Percentiles rank a stretch among this genome's conserved stretches.
Conservation (phyloP, 2,329 filamentous ascomycete genomes). For the Nothopassalora personata region DNA sequence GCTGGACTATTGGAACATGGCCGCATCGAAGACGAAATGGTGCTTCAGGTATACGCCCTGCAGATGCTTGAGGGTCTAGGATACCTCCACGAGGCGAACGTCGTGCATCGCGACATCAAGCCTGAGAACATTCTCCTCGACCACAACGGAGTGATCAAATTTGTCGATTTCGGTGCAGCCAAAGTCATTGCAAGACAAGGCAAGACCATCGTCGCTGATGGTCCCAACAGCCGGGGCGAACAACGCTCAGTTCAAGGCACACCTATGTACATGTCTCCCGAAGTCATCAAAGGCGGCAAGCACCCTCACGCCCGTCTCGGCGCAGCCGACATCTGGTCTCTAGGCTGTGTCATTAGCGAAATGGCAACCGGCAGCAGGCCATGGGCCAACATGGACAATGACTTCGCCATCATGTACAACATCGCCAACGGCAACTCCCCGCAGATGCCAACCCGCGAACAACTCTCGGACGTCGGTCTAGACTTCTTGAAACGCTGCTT, state of each 20-base stretch:
- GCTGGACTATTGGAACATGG: slow-evolving; percentile 88
- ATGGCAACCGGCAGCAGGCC: slow-evolving; percentile 94
- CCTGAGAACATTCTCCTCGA: slow-evolving; percentile 95
- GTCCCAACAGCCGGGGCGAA: slow-evolving; percentile 32
- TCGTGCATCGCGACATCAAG: slow-evolving; percentile 96
- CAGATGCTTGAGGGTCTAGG: slow-evolving; percentile 90
- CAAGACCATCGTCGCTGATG: slow-evolving; percentile 66
- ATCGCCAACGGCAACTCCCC: slow-evolving; percentile 95
- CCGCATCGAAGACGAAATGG: slow-evolving; percentile 93
- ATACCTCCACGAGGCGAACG: slow-evolving; percentile 85
- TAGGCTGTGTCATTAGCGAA: slow-evolving; percentile 93
- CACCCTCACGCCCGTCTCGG: slow-evolving; percentile 67
- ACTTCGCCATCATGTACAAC: slow-evolving; percentile 99
- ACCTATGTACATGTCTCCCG: slow-evolving; percentile 99
- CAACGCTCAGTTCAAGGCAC: slow-evolving; percentile 91
- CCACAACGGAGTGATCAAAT: slow-evolving; percentile 97
- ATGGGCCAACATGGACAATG: slow-evolving; percentile 94
- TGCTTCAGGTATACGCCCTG: slow-evolving; percentile 92
- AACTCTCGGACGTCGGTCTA: slow-evolving; percentile 76
- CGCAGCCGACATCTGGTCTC: slow-evolving; percentile 90
- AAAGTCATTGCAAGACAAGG: slow-evolving; percentile 95
- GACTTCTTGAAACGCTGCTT: slow-evolving; percentile 89
- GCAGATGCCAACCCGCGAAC: slow-evolving; percentile 72
- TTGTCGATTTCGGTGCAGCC: slow-evolving; percentile 95
- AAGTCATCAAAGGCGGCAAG: slow-evolving; percentile 92